Base-by-base conservation (phyloP, 2,329 filamentous ascomycete genomes). In the Xylariaceae sp. region DNA sequence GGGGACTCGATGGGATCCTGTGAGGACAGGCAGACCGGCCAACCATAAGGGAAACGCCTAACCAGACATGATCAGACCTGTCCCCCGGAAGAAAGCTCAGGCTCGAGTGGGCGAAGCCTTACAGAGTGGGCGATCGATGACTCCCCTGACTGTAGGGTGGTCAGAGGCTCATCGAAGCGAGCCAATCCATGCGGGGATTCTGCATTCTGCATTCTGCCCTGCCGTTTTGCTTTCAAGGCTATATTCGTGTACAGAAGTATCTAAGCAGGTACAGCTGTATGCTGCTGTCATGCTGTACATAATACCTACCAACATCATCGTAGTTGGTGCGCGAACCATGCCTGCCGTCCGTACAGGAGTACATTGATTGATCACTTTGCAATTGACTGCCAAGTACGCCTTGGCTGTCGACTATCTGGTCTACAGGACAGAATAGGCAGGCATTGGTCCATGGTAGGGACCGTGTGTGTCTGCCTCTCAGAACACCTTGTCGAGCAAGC, bases 401-500 rank as follows among this genome's bases (percentile, higher is more conserved):
- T 28, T 33, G 19, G 28, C 34, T 35, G 33, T 21, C 26, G n/a
- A 8, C n/a, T 24, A 24, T 28, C 26, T 28, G n/a, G n/a, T n/a
- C n/a, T n/a, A n/a, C n/a, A n/a, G n/a, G n/a, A n/a, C n/a, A n/a
- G n/a, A n/a, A n/a, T n/a, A n/a, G n/a, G n/a, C n/a, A n/a, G n/a
- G n/a, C n/a, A n/a, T n/a, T n/a, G n/a, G n/a, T n/a, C n/a, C n/a
- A n/a, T n/a, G n/a, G n/a, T n/a, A n/a, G n/a, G n/a, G n/a, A n/a
- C n/a, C n/a, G n/a, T n/a, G n/a, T n/a, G 35, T 46, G 46, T 47
- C 44, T 51, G 46, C 48, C 44, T 51, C 34, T 48, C 50, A 32
- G 50, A 39, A 47, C 48, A 47, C 50, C 47, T 51, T 43, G 43
- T 43, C 49, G 46, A 48, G 46, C 41, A 47, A 48, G 46, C 41